Conservation (phyloP, 257 asterid genomes). For the Parsonsia alboflavescens region DNA sequence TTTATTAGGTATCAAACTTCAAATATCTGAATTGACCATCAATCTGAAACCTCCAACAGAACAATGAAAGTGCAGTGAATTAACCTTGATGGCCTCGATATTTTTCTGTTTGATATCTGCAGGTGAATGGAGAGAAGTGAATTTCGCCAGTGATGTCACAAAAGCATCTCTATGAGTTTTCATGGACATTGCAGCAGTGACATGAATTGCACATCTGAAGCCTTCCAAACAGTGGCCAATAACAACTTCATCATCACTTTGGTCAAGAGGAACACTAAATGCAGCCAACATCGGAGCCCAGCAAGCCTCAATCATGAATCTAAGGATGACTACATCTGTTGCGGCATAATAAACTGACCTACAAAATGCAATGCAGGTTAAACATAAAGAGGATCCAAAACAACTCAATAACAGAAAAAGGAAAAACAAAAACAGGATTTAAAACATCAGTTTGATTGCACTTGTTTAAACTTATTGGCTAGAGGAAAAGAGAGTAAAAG, state of each 20-base stretch:
- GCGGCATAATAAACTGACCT: conserved; percentile 98
- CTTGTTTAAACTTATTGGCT: background rate
- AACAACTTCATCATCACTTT: conserved; percentile 74
- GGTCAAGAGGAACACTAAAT: conserved; percentile 98
- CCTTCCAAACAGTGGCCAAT: conserved; percentile 87
- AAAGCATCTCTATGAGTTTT: conserved; percentile 98
- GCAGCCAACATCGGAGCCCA: conserved; percentile 99
- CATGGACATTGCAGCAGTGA: conserved; percentile 97
- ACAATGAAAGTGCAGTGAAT: background rate
- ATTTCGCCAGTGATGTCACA: conserved; percentile 91
- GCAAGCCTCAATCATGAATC: conserved; percentile 97
- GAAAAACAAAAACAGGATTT: background rate
- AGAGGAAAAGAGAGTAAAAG: background rate
- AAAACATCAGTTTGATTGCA: background rate
- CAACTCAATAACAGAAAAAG: background rate
- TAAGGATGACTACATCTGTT: conserved; percentile 82
- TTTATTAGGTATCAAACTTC: background rate
- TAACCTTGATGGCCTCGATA: conserved; percentile 95
- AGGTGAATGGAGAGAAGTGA: conserved; percentile 97
- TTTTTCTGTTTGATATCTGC: conserved; percentile 93
- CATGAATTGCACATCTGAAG: conserved; percentile 81
- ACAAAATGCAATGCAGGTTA: conserved; percentile 34
- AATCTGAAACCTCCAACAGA: background rate
- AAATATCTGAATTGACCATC: background rate
- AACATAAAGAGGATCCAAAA: conserved; percentile 24